Percentiles rank a stretch among this genome's conserved stretches.
These are phyloP conservation scores for Scheffersomyces amazonensis DNA, from an alignment of 805 yeast genomes.

Conservation along the genomic window DNA sequence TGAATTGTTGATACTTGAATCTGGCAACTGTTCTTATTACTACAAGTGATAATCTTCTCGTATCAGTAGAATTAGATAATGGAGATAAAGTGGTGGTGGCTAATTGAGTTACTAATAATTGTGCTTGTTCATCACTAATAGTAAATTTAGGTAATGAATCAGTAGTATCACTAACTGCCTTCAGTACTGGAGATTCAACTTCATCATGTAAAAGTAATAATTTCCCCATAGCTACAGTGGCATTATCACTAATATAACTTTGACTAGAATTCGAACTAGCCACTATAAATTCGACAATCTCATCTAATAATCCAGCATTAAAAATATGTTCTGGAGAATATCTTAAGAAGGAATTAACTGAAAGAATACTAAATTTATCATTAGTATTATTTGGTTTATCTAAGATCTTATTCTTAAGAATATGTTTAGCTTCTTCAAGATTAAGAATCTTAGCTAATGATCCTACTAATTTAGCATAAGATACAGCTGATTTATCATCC, in stretches of 20 bases:
- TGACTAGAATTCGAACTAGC: conserved; percentile 39
- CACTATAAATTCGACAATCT: conserved; percentile 48
- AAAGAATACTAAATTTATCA: conserved; percentile 60
- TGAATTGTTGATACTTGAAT: conserved; percentile 46
- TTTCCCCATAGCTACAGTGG: conserved; percentile 80
- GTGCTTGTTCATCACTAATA: conserved; percentile 40
- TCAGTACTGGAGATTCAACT: conserved; percentile 19
- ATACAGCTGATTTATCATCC: conserved; percentile 63
- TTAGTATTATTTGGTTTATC: conserved; percentile 41
- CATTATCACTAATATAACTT: conserved; percentile 67
- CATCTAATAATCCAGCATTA: conserved; percentile 46
- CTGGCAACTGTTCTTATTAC: conserved; percentile 74
- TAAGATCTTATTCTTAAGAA: conserved; percentile 59
- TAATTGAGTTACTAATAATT: conserved; percentile 47
- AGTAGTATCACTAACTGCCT: conserved; percentile 8
- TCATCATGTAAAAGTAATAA: conserved; percentile 54
- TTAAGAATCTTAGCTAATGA: conserved; percentile 68
- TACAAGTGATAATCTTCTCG: conserved; percentile 76
- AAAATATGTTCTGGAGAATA: conserved; percentile 70
- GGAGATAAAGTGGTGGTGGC: conserved; percentile 52
- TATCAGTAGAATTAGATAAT: conserved; percentile 61
- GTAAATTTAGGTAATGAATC: conserved; percentile 24
- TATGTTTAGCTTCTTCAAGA: conserved; percentile 58
- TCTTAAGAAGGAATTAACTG: conserved; percentile 75
- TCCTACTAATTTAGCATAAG: conserved; percentile 78